These are phyloP conservation scores for Blattamonas nauphoetae DNA, from an alignment of 78 protist genomes.

Conservation along the genomic window DNA sequence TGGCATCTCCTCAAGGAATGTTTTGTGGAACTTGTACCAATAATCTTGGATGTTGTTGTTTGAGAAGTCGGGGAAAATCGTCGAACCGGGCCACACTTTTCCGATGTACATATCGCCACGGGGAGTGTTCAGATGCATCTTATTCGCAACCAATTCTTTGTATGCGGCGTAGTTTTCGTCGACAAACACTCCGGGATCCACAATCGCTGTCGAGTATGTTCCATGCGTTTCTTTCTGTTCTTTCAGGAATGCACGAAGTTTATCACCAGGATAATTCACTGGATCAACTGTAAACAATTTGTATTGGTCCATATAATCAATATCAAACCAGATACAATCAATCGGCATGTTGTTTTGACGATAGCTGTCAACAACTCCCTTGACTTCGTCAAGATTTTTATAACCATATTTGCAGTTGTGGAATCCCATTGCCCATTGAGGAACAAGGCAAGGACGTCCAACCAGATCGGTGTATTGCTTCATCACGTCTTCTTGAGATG, in stretches of 20 bases:
- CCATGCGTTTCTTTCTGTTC: not conserved
- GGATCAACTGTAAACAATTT: not conserved
- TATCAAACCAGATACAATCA: not conserved
- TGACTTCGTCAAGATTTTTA: not conserved
- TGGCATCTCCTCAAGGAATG: not conserved
- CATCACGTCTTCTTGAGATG: constrained; percentile 51
- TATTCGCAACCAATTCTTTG: not conserved
- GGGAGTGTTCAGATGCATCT: not conserved
- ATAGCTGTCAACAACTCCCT: not conserved
- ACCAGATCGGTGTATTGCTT: constrained; percentile 48
- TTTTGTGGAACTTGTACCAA: not conserved
- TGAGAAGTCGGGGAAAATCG: constrained; percentile 11
- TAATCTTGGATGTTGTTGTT: not conserved
- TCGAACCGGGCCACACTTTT: not conserved
- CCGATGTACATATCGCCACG: not conserved
- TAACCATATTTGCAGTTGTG: not conserved
- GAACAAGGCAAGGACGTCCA: constrained; percentile 24
- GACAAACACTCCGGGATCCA: not conserved
- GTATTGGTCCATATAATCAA: constrained; percentile 10
- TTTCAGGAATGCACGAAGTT: not conserved
- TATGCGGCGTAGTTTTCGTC: not conserved
- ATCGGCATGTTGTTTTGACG: not conserved
- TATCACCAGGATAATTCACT: not conserved
- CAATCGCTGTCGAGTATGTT: not conserved
- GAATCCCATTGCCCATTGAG: not conserved